A percentile compares a stretch with the other conserved stretches of the same genome.
Evolutionary conservation across 1,284 basidiomycete species (phyloP).

Genomic region (Schizopora paradoxa): DNA sequence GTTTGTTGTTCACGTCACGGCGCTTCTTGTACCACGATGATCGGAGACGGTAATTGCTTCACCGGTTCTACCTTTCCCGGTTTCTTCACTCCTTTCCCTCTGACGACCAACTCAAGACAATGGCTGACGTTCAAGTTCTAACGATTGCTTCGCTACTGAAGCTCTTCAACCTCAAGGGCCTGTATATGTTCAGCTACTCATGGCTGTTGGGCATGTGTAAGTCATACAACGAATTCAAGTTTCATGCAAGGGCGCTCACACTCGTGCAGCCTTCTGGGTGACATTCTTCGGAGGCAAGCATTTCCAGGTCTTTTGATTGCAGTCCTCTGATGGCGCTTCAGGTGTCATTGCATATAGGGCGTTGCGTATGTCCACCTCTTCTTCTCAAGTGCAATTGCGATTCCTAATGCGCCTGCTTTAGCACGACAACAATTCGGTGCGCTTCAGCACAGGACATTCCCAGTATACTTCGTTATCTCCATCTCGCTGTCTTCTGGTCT

Average conservation of each 20-base stretch:
- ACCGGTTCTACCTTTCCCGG: too few relatives aligned
- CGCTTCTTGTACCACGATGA: too few relatives aligned
- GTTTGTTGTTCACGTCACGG: too few relatives aligned
- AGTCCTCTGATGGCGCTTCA: slow-evolving; percentile 21
- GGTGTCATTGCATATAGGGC: slow-evolving; percentile 55
- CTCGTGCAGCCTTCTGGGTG: slow-evolving; percentile 53
- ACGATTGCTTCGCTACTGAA: slow-evolving; percentile 36
- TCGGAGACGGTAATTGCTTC: too few relatives aligned
- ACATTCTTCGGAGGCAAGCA: slow-evolving; percentile 61
- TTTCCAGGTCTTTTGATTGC: slow-evolving; percentile 1
- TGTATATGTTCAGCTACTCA: slow-evolving; percentile 51
- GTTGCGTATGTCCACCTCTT: slow-evolving; percentile 39
- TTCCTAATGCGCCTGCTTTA: background rate
- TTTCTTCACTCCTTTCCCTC: slow-evolving; percentile 3
- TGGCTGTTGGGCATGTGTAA: slow-evolving; percentile 68
- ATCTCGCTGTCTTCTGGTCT: slow-evolving; percentile 51
- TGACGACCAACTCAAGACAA: slow-evolving; percentile 1
- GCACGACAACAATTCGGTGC: slow-evolving; percentile 71
- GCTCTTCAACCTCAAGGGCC: slow-evolving; percentile 41
- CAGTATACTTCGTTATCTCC: slow-evolving; percentile 67
- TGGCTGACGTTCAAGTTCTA: slow-evolving; percentile 12
- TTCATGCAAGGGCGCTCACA: slow-evolving; percentile 2
- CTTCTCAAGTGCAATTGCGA: background rate
- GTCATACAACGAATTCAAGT: slow-evolving; percentile 24
- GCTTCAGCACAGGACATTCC: slow-evolving; percentile 71